Evolutionary conservation across 208 protist species (phyloP), one percentile per base, ranked within the genome.

Genomic region (Histomonas meleagridis): DNA sequence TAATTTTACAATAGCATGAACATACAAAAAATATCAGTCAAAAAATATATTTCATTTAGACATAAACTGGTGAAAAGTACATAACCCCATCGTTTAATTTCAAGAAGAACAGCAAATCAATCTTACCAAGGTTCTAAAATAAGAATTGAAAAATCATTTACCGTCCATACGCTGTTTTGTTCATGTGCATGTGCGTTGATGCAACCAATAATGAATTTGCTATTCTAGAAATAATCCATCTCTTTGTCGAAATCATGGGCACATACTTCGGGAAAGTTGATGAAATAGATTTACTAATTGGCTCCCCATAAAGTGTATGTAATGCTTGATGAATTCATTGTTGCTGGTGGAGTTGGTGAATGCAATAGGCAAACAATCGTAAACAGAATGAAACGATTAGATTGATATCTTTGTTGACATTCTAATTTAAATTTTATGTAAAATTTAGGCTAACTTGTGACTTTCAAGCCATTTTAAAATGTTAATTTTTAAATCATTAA

Each of bases 131-230:
- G 46, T 76, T 23, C 55, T 76, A 26, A 62, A 92, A 76, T n/a
- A 62, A 70, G 46, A 78, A 92, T 10, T 92, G 57, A 40, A 92
- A 78, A 57, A 76, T 92, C 38, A 78, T 92, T 23, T 92, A 92
- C 51, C 53, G 62, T 26, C 53, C 46, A 49, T 92, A 92, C n/a
- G 90, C 90, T 46, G 90, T 40, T 26, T 46, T 92, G n/a, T 92
- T 78, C 62, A 78, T 92, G 46, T 92, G 60, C 60, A 78, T 92
- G 46, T 76, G 53, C n/a, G 62, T 78, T 21, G 90, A 92, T 51
- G 35, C 90, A 51, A 48, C 32, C 38, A 62, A 92, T 76, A 92
- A 92, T n/a, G 90, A 92, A 32, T 70, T 92, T 21, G 38, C 46
- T 38, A 57, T 78, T 79, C 53, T 92, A 3, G 62, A 92, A 70